phyloP scores from a whole-genome alignment of 768 basidiomycete genomes.

The Sarcodon sp. region DNA sequence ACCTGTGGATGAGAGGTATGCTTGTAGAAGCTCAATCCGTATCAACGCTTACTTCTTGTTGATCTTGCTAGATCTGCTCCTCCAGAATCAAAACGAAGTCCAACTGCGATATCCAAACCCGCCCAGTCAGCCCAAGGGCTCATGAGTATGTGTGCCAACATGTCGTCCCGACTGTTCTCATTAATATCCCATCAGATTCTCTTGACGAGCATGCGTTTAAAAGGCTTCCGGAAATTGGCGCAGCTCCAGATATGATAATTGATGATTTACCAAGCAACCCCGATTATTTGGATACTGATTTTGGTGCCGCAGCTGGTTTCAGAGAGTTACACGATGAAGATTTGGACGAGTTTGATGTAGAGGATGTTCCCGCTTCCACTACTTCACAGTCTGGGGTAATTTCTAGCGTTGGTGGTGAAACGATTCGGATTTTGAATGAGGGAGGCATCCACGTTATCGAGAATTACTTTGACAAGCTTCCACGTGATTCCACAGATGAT shows the following conservation, averaged over 20 bases:
- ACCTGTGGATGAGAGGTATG: neutral
- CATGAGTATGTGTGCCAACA: constrained; percentile 10
- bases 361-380: constrained; percentile 7
- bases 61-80: neutral
- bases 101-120: constrained; percentile 3
- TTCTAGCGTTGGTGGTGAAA: constrained; percentile 70
- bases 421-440: constrained; percentile 61
- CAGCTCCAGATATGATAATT: constrained; percentile 75
- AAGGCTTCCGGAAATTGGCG: constrained; percentile 60
- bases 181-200: constrained; percentile 30
- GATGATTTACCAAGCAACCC: constrained; percentile 87
- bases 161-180: neutral
- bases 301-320: constrained; percentile 66
- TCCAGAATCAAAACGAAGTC: neutral
- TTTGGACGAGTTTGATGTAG: constrained; percentile 47
- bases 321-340: constrained; percentile 64
- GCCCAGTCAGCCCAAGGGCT: constrained; percentile 9
- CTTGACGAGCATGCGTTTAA: constrained; percentile 79
- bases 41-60: too few species aligned
- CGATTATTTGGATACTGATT: constrained; percentile 80
- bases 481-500: constrained; percentile 37
- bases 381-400: constrained; percentile 26
- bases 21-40: too few species aligned
- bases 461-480: constrained; percentile 57
- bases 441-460: constrained; percentile 58